phyloP scores from a whole-genome alignment of 2,329 filamentous ascomycete species.

The Xylariaceae sp. region DNA sequence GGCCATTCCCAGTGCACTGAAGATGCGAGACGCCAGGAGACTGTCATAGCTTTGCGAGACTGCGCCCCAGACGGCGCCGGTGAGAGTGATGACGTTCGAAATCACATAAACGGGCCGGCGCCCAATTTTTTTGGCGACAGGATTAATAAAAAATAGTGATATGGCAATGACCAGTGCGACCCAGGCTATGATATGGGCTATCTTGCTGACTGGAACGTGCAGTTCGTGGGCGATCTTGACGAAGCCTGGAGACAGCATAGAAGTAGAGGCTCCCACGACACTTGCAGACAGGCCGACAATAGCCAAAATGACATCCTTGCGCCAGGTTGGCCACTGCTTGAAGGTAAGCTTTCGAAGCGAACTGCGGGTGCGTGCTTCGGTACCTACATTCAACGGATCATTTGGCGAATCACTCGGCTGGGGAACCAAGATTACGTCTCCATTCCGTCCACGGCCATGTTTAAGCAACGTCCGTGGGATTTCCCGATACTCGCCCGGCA shows the following conservation, averaged over 20 bases:
- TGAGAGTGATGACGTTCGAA: constrained; percentile 42
- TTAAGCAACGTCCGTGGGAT: constrained; percentile 39
- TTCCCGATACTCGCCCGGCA: constrained; percentile 40
- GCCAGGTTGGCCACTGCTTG: constrained; percentile 38
- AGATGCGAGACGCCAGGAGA: constrained; percentile 42
- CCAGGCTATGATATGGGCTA: constrained; percentile 44
- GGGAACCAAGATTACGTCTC: constrained; percentile 36
- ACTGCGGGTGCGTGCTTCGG: neutral
- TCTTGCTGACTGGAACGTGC: constrained; percentile 37
- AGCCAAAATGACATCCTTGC: constrained; percentile 37
- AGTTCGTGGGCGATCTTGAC: constrained; percentile 39
- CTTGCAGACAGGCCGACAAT: constrained; percentile 35
- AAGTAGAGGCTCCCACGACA: constrained; percentile 33
- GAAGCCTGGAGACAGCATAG: constrained; percentile 35
- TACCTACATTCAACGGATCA: constrained; percentile 42
- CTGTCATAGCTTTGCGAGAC: constrained; percentile 38
- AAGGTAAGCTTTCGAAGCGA: constrained; percentile 24
- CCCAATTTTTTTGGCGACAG: constrained; percentile 46
- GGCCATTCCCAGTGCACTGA: constrained; percentile 45
- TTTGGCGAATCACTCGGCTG: constrained; percentile 45
- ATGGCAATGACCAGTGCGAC: constrained; percentile 43
- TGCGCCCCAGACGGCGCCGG: constrained; percentile 43
- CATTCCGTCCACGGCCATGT: constrained; percentile 33
- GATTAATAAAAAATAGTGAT: constrained; percentile 46
- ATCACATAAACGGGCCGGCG: constrained; percentile 45